phyloP scores from a whole-genome alignment of 345 rosid species.

The Arabis alpina region DNA sequence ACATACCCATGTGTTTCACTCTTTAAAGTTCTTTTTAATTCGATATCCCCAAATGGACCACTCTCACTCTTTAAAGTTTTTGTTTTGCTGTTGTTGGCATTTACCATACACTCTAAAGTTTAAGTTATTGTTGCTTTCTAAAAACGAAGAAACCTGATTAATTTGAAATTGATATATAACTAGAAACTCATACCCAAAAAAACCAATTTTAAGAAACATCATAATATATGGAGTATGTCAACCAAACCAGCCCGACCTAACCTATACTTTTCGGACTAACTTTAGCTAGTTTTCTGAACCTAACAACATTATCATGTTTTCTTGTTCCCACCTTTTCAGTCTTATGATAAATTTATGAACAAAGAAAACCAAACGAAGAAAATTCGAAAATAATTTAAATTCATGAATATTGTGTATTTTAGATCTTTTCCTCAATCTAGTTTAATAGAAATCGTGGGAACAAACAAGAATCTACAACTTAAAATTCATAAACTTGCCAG shows the following conservation, averaged over 20 bases:
- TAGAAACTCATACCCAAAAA: not conserved
- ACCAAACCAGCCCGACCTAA: conserved; percentile 3
- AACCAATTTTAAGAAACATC: not conserved
- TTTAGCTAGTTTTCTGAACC: not conserved
- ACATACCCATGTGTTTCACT: not conserved
- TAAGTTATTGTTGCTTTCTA: not conserved
- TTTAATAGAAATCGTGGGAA: no score
- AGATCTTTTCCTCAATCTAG: no score
- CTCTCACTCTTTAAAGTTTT: no score
- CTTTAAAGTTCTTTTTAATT: not conserved
- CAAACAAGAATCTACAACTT: no score
- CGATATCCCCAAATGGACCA: no score
- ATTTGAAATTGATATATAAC: not conserved
- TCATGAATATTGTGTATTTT: no score
- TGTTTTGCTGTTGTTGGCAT: no score
- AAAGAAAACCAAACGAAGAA: not conserved
- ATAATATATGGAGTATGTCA: not conserved
- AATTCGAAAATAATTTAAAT: no score
- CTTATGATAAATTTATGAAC: not conserved
- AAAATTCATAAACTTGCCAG: no score
- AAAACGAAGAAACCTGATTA: not conserved
- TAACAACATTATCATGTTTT: not conserved
- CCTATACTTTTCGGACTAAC: not conserved
- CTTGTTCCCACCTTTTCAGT: not conserved
- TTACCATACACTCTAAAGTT: no score